Base-by-base conservation (phyloP, 352 stramenopile genomes). In the Pythium angustatum region DNA sequence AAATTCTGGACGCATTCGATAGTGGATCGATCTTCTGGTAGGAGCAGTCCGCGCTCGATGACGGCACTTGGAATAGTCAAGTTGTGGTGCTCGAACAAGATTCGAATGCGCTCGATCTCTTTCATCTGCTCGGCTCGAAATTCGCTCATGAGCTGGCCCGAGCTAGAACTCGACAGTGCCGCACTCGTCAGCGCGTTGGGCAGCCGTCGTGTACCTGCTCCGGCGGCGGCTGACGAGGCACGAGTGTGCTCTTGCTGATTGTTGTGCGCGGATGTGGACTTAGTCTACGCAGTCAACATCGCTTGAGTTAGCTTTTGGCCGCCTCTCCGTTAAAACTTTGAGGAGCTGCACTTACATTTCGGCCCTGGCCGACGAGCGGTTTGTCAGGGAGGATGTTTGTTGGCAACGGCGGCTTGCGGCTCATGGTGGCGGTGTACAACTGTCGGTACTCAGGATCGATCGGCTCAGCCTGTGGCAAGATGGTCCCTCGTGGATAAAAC, bases 61-160 rank as follows among this genome's bases (percentile, higher is more conserved):
- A 67, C 62, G 6, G 68, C 51, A 3, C 52, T n/a, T 0, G 75
- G 69, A 27, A 88, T 77, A 5, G 59, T 48, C 38, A 92, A 63
- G 17, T 83, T 68, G 61, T 86, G 77, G 26, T 71, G 67, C 50
- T 87, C 68, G 31, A 92, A 92, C 2, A 88, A 63, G 0, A 67
- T 52, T 2, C 79, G 81, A 56, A 92, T 90, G 12, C 86, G 81
- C 34, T 89, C 79, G 26, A 92, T 30, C 38, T 92, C 83, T 22
- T 79, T 55, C 31, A 87, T 58, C 48, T 92, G 80, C 27, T 79
- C 66, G 1, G 69, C 62, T 15, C 83, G 77, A 50, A 90, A 64
- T 9, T 86, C 79, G 30, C 83, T 92, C n/a, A 73, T 77, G 2
- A 64, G 12, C 19, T 41, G 26, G 3, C 30, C 47, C 2, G 54